Base-by-base conservation (phyloP, 2,329 filamentous ascomycete species). In the Rhynchosporium agropyri region DNA sequence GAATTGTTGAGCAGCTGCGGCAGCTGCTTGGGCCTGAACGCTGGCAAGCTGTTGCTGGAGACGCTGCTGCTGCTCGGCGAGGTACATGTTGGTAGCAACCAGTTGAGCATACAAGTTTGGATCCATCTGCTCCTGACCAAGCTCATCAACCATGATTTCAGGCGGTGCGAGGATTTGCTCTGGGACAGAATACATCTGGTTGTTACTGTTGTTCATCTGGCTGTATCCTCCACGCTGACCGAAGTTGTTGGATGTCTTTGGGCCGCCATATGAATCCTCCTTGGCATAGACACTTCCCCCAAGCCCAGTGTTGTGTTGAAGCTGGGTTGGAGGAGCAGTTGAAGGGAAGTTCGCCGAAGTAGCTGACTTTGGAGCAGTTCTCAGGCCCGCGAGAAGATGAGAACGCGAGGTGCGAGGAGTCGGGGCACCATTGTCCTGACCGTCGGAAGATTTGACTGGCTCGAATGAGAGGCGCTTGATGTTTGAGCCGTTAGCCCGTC, bases 351-450 rank as follows among this genome's bases (percentile, higher is more conserved):
- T 88, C 45, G 88, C 84, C 26, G 88, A 85, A n/a, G 83, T 84
- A 36, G 87, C 83, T 55, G 90, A 93, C 82, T 97, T 97, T 43
- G 95, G 95, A 57, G 93, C 92, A 66, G 95, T 99, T 74, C 95
- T 88, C 65, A 99, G 83, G 62, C 94, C 94, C 65, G 94, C 94
- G 73, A 99, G 87, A 68, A 99, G 84, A 75, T 99, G 95, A 68
- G 92, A 96, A 69, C 95, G 91, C 78, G 92, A 97, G 60, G 94
- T 98, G 73, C 94, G 90, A 65, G 94, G 95, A 60, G 93, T 96
- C 8, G 90, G 86, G 60, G 86, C 83, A 62, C 86, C 84, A 62
- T 88, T 88, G 68, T 89, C 87, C 65, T 86, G 82, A 72, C 86
- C 78, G 70, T 89, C 87, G 72, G 86, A 84, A 60, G 90, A 84